These are phyloP conservation scores for Skeletonema menzelii DNA, from an alignment of 108 stramenopile species.

Conservation along the genomic window DNA sequence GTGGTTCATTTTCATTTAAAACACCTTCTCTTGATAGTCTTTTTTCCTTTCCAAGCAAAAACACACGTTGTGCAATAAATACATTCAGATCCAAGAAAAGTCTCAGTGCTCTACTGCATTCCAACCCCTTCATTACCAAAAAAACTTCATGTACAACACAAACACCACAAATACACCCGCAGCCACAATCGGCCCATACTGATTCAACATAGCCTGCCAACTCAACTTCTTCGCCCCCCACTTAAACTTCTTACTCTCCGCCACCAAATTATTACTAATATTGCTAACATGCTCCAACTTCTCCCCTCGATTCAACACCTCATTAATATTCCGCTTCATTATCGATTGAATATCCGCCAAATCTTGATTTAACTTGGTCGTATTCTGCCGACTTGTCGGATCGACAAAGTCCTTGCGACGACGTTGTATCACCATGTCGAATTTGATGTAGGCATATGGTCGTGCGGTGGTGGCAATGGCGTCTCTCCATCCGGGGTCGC, in stretches of 20 bases:
- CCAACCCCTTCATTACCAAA: slow-evolving; percentile 47
- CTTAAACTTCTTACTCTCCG: slow-evolving; percentile 86
- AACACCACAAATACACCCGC: slow-evolving; percentile 62
- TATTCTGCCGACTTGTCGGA: slow-evolving; percentile 76
- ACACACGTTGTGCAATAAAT: too few species aligned
- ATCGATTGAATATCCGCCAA: slow-evolving; percentile 95
- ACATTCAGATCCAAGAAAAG: neutral
- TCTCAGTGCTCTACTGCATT: too few species aligned
- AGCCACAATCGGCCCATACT: slow-evolving; percentile 76
- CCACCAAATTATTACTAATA: slow-evolving; percentile 71
- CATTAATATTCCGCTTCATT: slow-evolving; percentile 94
- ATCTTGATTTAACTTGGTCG: slow-evolving; percentile 92
- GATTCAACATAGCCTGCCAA: slow-evolving; percentile 82
- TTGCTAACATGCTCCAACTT: slow-evolving; percentile 82
- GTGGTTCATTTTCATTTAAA: neutral
- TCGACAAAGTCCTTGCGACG: slow-evolving; percentile 93
- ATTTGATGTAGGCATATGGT: slow-evolving; percentile 93
- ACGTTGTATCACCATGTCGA: slow-evolving; percentile 92
- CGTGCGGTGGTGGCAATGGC: slow-evolving; percentile 81
- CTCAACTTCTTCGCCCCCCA: slow-evolving; percentile 91
- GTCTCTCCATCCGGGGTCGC: slow-evolving; percentile 62
- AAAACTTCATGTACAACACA: slow-evolving; percentile 85
- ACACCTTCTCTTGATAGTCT: too few species aligned
- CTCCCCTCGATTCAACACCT: slow-evolving; percentile 89
- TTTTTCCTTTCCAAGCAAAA: too few species aligned